A percentile compares a stretch with the other conserved stretches of the same genome.
phyloP scores from a whole-genome alignment of 176 grass and related monocot species.

The Lolium perenne region DNA sequence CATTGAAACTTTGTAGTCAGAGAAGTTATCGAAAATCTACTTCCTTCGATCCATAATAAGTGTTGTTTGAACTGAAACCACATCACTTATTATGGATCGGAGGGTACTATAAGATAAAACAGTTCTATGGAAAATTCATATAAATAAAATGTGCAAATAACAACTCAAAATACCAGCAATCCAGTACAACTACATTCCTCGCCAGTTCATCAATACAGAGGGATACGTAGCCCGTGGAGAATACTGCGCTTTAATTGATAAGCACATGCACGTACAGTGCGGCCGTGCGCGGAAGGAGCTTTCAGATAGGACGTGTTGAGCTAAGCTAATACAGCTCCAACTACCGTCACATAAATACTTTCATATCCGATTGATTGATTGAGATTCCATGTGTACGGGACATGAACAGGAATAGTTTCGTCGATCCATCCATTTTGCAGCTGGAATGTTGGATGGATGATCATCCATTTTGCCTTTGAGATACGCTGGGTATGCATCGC shows the following conservation, averaged over 20 bases:
- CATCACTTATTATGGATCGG: too few relatives aligned
- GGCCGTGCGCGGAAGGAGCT: neutral
- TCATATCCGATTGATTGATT: neutral
- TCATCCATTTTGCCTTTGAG: neutral
- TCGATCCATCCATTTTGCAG: conserved; percentile 15
- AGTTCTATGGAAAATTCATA: too few relatives aligned
- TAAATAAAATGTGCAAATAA: too few relatives aligned
- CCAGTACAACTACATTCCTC: too few relatives aligned
- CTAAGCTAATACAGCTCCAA: conserved; percentile 9
- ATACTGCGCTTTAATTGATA: neutral
- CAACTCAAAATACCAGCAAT: too few relatives aligned
- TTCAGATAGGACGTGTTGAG: neutral
- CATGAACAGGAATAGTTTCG: neutral
- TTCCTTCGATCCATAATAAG: neutral
- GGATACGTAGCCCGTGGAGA: neutral
- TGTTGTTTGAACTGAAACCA: too few relatives aligned
- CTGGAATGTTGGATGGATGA: neutral
- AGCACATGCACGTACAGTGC: conserved; percentile 15
- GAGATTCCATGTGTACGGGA: conserved; percentile 21
- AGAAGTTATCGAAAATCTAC: too few relatives aligned
- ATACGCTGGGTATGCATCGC: neutral
- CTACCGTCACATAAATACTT: neutral
- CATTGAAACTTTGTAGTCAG: too few relatives aligned
- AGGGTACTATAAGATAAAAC: too few relatives aligned
- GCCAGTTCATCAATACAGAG: too few relatives aligned